Conservation (phyloP, 1,139 yeast genomes). For the Saccharomyces pastorianus region DNA sequence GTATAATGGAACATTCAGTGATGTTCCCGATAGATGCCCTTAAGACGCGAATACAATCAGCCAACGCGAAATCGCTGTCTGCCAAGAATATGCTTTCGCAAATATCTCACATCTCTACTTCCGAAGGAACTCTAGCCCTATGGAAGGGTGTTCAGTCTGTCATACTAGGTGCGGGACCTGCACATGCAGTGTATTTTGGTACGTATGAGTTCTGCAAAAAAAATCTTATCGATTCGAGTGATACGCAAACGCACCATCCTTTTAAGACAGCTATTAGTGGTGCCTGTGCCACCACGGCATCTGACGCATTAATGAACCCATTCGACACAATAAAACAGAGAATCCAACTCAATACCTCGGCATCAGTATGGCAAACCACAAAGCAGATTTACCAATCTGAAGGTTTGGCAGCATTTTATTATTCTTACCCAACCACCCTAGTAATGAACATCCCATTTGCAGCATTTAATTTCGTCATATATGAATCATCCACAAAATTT, state of each 20-base stretch:
- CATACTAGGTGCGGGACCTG: conserved; percentile 95
- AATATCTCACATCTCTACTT: conserved; percentile 64
- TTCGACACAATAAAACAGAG: conserved; percentile 91
- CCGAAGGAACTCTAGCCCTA: conserved; percentile 80
- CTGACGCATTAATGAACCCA: conserved; percentile 96
- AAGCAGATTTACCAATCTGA: conserved; percentile 53
- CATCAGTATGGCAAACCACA: conserved; percentile 34
- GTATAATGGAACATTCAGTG: conserved; percentile 94
- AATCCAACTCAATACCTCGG: conserved; percentile 46
- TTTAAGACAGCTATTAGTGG: conserved; percentile 80
- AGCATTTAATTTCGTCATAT: conserved; percentile 86
- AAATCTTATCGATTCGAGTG: conserved; percentile 23
- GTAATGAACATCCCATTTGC: conserved; percentile 93
- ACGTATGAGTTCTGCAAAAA: conserved; percentile 79
- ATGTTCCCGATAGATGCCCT: conserved; percentile 95
- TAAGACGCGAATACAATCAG: conserved; percentile 89
- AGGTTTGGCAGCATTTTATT: conserved; percentile 77
- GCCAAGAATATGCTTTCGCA: conserved; percentile 43
- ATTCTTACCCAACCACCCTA: conserved; percentile 90
- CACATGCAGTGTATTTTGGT: conserved; percentile 92
- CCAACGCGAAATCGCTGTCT: conserved; percentile 27
- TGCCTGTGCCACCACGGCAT: conserved; percentile 81
- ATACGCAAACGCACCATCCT: conserved; percentile 40
- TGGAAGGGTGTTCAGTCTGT: conserved; percentile 96
- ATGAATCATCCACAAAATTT: conserved; percentile 70